Conservation (phyloP, 2,329 filamentous ascomycete genomes). For the Aspergillus carbonarius region DNA sequence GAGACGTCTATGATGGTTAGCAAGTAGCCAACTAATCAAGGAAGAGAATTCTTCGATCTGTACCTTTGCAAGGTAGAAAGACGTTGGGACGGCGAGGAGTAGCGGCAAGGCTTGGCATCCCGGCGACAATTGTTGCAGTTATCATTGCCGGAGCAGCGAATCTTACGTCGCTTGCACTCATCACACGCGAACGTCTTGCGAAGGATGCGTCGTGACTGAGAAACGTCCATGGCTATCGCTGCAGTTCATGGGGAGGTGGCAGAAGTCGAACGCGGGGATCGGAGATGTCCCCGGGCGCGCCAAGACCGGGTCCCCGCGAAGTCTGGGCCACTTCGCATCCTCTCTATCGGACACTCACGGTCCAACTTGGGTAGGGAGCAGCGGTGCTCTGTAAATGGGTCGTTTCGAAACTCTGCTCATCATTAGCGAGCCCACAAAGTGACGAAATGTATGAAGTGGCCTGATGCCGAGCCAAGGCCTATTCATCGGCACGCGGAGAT, state of each 20-base stretch:
- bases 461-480: neutral
- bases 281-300: neutral
- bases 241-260: neutral
- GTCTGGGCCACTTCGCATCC: neutral
- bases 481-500: neutral
- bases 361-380: neutral
- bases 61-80: slow-evolving; percentile 18
- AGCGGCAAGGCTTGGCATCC: slow-evolving; percentile 18
- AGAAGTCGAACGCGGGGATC: neutral
- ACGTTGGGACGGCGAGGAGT: slow-evolving; percentile 18
- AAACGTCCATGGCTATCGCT: neutral
- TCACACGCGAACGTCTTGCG: slow-evolving; percentile 22
- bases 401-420: too few species aligned
- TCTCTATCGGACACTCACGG: neutral
- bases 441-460: neutral
- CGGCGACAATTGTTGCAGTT: slow-evolving; percentile 18
- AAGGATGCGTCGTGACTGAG: slow-evolving; percentile 14
- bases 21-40: neutral
- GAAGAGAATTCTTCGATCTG: neutral
- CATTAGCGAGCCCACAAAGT: neutral
- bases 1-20: slow-evolving; percentile 9
- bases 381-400: too few species aligned
- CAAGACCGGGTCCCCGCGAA: neutral
- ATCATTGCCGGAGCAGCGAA: slow-evolving; percentile 21
- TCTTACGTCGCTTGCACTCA: slow-evolving; percentile 21